Base-by-base conservation (phyloP, 2,329 filamentous ascomycete species). In the Cordyceps pruinosa region DNA sequence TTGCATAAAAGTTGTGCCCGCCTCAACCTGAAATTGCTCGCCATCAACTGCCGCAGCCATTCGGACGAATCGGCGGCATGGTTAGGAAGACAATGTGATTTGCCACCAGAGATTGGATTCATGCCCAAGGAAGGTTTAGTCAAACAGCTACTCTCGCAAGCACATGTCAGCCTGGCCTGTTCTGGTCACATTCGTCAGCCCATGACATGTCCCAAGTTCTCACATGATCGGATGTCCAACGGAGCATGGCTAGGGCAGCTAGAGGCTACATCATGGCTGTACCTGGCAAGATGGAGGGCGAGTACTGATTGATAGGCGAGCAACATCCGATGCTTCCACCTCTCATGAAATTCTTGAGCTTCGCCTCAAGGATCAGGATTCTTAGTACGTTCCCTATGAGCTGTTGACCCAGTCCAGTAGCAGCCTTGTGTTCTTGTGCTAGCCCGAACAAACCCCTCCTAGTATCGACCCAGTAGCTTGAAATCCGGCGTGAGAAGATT, bases 401-500 rank as follows among this genome's bases (percentile, higher is more conserved):
- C 25, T 19, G 15, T 15, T 19, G 17, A 32, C 13, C 23, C 34
- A 26, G 4, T 26, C 30, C 45, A 56, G 5, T 9, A 30, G 25
- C 21, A 25, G 13, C 32, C 25, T 28, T 32, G 10, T n/a, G 23
- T 30, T 32, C 10, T 34, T 6, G 34, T 25, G 34, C 23, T 13
- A 32, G 8, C 19, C 45, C 19, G 23, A 41, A n/a, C 19, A 32
- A 39, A 13, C 34, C 34, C 25, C 21, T 17, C 9, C n/a, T 7
- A 12, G 32, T 15, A 34, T 19, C 34, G 34, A 32, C 35, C 25
- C 23, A 21, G 21, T 41, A 19, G 13, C 26, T 23, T 42, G 32
- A 23, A 47, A 34, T 21, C 23, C 8, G 12, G 32, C 15, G 3
- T 8, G 37, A 19, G 17, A 26, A 4, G 28, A 23, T 28, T 85